Evolutionary conservation across 768 basidiomycete species (phyloP), one percentile per base, ranked within the genome.

Genomic region (Leccinum ochraceum): DNA sequence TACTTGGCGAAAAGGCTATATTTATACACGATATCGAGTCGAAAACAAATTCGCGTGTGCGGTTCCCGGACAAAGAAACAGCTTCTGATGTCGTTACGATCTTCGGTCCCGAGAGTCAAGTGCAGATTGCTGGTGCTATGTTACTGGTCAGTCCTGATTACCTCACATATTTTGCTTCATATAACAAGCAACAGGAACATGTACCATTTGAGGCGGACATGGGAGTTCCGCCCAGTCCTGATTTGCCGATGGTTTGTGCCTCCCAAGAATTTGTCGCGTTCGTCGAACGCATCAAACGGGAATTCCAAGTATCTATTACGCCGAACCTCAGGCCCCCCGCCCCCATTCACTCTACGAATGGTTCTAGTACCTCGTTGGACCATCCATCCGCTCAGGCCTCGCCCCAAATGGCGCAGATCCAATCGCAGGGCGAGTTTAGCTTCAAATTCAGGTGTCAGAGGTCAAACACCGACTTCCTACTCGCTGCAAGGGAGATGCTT

Each of bases 401-500:
- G 13, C 61, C 71, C 4, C 71, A 73, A 39, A 44, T 44, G 16
- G 11, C 58, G 17, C 63, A 67, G 46, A 49, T 64, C 2, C 74
- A 70, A 42, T 54, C 61, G 11, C 69, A 69, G 57, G 79, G 81
- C 57, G 94, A 95, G 68, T 89, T 88, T 60, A 89, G 94, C 55
- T 96, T 97, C 85, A 95, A 94, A 74, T 97, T 97, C 80, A 85
- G 90, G 36, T 95, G 96, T 75, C 95, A 97, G 72, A 84, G 95
- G 58, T 94, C 91, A 74, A 96, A 97, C 70, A 92, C 90, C 68
- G 96, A 98, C 74, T 94, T 94, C 77, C 79, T 98, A 58, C 85
- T 89, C 44, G 88, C 95, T 1, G 92, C 93, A 9, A 81, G 92
- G 63, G 96, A 98, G 76, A 88, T 92, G 80, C 82, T 98, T 4